Evolutionary conservation across 306 rosid species (phyloP), one percentile per base, ranked within the genome.

Genomic region (Fagus sylvatica): DNA sequence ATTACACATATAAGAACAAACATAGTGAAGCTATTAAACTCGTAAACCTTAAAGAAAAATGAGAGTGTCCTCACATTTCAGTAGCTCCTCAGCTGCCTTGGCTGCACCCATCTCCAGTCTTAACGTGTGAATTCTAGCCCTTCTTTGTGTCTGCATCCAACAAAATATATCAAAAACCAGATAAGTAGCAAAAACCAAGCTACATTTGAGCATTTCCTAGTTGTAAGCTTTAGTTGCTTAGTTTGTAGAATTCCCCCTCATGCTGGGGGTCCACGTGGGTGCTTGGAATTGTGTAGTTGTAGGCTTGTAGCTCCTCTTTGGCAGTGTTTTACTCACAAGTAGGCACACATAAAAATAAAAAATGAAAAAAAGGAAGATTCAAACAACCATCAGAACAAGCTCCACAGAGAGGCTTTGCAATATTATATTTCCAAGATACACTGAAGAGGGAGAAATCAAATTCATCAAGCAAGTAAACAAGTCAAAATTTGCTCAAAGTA

Each of bases 21-120:
- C 19, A 34, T 39, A 73, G 30, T 65, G 39, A 64, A 46, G 32
- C 5, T 2, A 13, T 10, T 57, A 41, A 59, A 22, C 53, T 62
- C 48, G n/a, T 75, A 70, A 57, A 9, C 7, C 57, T 16, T 17
- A 68, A 70, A 36, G 36, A 12, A 33, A 78, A 67, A 56, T 28
- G 64, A 57, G 53, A 22, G 65, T 51, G 70, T 79, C 70, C 75
- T 85, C 83, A 94, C 98, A 92, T 92, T 92, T 95, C 81, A 90
- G 96, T 33, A 95, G 91, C 85, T 95, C 98, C 90, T 92, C 98
- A 1, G 87, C 89, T 39, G 93, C 98, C 85, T 95, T 95, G 7
- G 80, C 91, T 69, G 96, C 98, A 87, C 98, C 98, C 79, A 87
- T 89, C 83, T 95, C 98, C 22, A 95, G 83, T 74, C 96, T 89